A percentile compares a stretch with the other conserved stretches of the same genome.
phyloP scores from a whole-genome alignment of 768 basidiomycete species.

The Paxillus ammoniavirescens region DNA sequence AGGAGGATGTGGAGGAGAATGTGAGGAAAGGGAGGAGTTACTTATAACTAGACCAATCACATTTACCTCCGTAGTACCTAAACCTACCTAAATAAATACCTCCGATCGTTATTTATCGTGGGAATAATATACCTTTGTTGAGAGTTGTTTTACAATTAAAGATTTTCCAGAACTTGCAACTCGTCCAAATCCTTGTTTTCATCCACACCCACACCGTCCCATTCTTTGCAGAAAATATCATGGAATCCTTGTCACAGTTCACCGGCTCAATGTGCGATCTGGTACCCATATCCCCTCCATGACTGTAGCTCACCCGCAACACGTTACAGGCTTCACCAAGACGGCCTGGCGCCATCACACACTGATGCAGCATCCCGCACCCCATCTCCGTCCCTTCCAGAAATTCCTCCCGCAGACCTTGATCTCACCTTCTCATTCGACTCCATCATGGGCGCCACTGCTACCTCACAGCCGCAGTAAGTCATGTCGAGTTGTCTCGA shows the following conservation, averaged over 20 bases:
- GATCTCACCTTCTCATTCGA: conserved; percentile 43
- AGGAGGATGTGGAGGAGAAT: not conserved
- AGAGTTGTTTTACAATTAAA: no score
- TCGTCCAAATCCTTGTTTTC: not conserved
- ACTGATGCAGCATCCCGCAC: conserved; percentile 20
- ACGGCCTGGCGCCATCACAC: conserved; percentile 19
- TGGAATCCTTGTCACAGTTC: conserved; percentile 23
- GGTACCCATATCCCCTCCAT: not conserved
- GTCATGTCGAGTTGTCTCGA: conserved; percentile 31
- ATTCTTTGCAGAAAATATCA: conserved; percentile 13
- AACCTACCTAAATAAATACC: conserved; percentile 2
- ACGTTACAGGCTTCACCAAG: conserved; percentile 17
- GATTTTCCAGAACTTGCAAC: not conserved
- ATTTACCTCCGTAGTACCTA: conserved; percentile 28
- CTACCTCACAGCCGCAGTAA: conserved; percentile 41
- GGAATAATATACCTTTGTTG: conserved; percentile 17
- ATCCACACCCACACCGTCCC: conserved; percentile 1
- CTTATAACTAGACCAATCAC: conserved; percentile 1
- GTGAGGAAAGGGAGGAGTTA: conserved; percentile 16
- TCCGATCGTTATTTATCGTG: conserved; percentile 29
- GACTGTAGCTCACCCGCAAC: conserved; percentile 19
- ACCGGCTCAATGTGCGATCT: conserved; percentile 23
- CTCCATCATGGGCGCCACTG: conserved; percentile 38
- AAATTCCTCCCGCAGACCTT: conserved; percentile 50
- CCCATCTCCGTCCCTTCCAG: conserved; percentile 42